Evolutionary conservation across 2,329 filamentous ascomycete species (phyloP).

Genomic region (Tolypocladium sp.): DNA sequence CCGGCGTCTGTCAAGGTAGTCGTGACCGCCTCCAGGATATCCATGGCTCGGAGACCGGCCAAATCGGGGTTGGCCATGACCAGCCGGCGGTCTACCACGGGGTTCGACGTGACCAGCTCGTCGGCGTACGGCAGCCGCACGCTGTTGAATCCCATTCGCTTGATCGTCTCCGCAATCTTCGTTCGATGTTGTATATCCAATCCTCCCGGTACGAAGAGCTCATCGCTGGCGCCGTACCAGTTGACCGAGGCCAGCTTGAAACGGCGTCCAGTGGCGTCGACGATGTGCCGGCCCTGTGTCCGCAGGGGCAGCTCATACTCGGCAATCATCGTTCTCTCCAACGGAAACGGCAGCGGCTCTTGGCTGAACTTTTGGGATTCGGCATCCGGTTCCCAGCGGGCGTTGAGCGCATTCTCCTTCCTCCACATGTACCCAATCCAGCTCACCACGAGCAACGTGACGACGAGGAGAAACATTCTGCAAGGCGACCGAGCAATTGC

Average conservation of each 20-base stretch:
- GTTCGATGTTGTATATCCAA: conserved; percentile 54
- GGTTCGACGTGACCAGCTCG: conserved; percentile 55
- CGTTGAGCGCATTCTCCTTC: conserved; percentile 31
- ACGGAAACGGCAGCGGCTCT: conserved; percentile 35
- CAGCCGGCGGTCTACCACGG: conserved; percentile 36
- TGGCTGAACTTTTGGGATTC: conserved; percentile 37
- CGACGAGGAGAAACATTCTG: conserved; percentile 27
- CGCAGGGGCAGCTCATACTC: conserved; percentile 48
- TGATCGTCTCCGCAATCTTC: conserved; percentile 51
- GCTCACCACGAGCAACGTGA: conserved; percentile 10
- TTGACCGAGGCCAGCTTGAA: conserved; percentile 58
- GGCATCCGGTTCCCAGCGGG: conserved; percentile 41
- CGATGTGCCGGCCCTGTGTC: conserved; percentile 49
- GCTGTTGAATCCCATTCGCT: conserved; percentile 58
- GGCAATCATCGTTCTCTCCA: conserved; percentile 30
- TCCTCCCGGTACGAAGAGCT: conserved; percentile 55
- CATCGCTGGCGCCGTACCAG: conserved; percentile 64
- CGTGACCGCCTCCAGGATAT: conserved; percentile 51
- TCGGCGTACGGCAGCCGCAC: conserved; percentile 61
- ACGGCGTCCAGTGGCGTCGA: conserved; percentile 46
- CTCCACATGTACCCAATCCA: conserved; percentile 33
- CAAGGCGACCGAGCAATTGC: conserved; percentile 2
- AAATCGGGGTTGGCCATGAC: conserved; percentile 53
- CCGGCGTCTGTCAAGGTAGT: conserved; percentile 51
- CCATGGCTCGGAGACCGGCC: conserved; percentile 44